Percentiles rank a stretch among this genome's conserved stretches.
Conservation (phyloP, 1,284 basidiomycete genomes). For the Ustilago tritici region DNA sequence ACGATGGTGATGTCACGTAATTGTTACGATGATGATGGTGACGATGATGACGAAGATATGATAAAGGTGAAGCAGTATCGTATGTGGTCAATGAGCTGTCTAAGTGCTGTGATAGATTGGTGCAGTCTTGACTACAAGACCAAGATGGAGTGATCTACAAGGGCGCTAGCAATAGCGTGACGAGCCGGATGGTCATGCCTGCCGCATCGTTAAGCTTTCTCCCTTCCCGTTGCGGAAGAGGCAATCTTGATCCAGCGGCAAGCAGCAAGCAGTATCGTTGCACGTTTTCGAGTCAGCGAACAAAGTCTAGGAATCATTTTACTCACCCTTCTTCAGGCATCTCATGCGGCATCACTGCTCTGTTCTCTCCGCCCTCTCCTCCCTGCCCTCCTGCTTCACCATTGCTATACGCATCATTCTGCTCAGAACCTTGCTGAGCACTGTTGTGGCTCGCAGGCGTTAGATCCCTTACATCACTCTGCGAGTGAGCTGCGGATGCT, state of each 20-base stretch:
- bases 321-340: slow-evolving; percentile 99
- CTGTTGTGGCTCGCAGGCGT: slow-evolving; percentile 35
- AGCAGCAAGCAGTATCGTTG: background rate
- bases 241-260: slow-evolving; percentile 20
- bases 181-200: background rate
- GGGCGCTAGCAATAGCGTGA: too few relatives aligned
- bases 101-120: slow-evolving; percentile 1
- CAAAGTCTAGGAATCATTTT: background rate
- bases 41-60: slow-evolving; percentile 10
- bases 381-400: slow-evolving; percentile 3
- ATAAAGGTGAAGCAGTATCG: slow-evolving; percentile 9
- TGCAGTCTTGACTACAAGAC: background rate
- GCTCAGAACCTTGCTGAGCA: slow-evolving; percentile 5
- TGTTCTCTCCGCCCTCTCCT: slow-evolving; percentile 52
- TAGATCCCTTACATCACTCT: slow-evolving; percentile 36
- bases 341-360: slow-evolving; percentile 85
- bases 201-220: slow-evolving; percentile 27
- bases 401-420: background rate
- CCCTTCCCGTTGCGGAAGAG: background rate
- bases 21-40: slow-evolving; percentile 13
- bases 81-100: slow-evolving; percentile 33
- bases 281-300: slow-evolving; percentile 3
- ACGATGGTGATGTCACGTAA: slow-evolving; percentile 19
- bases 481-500: slow-evolving; percentile 20
- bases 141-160: too few relatives aligned